A percentile compares a stretch with the other conserved stretches of the same genome.
Evolutionary conservation across 2,329 filamentous ascomycete species (phyloP).

Genomic region (Grosmannia serpens): DNA sequence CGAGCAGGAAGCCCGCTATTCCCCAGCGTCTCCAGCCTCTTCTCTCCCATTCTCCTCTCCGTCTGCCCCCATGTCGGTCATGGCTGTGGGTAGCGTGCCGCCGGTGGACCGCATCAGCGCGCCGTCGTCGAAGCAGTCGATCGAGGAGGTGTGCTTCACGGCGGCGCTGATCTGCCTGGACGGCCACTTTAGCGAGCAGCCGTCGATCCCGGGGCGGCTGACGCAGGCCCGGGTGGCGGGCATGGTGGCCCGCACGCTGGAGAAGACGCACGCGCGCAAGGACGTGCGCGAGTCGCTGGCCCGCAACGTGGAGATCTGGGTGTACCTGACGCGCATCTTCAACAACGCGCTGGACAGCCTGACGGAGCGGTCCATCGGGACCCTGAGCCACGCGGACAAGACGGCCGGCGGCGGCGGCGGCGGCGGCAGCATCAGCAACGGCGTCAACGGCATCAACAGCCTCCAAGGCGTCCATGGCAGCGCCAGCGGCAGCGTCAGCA

Average conservation of each 20-base stretch:
- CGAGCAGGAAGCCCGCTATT: background rate
- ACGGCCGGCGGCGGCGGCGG: conserved; percentile 16
- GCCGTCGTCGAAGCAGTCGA: conserved; percentile 29
- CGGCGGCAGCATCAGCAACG: background rate
- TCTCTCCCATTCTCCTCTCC: background rate
- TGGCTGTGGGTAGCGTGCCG: conserved; percentile 11
- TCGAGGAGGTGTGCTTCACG: conserved; percentile 53
- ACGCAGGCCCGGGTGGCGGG: conserved; percentile 42
- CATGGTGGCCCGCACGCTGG: conserved; percentile 49
- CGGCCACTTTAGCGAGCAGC: conserved; percentile 45
- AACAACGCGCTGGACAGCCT: conserved; percentile 48
- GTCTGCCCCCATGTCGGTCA: conserved; percentile 11
- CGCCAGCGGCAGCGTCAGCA: background rate
- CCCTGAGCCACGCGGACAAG: conserved; percentile 31
- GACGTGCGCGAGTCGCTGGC: conserved; percentile 51
- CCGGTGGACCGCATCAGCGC: conserved; percentile 14
- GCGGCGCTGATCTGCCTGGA: conserved; percentile 50
- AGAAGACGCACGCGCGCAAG: conserved; percentile 51
- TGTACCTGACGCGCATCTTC: conserved; percentile 52
- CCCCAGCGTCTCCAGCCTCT: background rate
- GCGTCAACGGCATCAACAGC: background rate
- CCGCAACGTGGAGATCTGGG: conserved; percentile 53
- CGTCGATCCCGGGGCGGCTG: conserved; percentile 41
- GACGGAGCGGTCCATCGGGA: conserved; percentile 46
- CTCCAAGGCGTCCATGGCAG: background rate